Conservation (phyloP, 2,329 filamentous ascomycete species). For the Ophiocordyceps camponoti-floridani region DNA sequence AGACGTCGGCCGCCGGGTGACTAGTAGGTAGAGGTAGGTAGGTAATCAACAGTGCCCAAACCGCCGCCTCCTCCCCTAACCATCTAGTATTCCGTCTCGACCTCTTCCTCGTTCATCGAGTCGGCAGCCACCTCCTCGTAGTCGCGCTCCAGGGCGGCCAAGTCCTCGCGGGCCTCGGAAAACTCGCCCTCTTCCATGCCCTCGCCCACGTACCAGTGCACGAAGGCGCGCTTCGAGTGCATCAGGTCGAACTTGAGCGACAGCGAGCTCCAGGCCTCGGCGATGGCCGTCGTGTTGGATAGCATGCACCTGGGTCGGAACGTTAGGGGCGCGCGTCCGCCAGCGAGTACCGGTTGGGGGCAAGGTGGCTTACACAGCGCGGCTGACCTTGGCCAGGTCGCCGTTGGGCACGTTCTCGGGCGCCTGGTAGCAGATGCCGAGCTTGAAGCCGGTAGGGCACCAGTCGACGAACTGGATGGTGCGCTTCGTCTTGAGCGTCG, state of each 20-base stretch:
- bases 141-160: slow-evolving; percentile 93
- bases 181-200: slow-evolving; percentile 99
- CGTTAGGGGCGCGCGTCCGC: slow-evolving; percentile 6
- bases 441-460: slow-evolving; percentile 99
- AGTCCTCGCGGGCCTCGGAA: slow-evolving; percentile 95
- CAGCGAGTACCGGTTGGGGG: too few relatives aligned
- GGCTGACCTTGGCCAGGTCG: slow-evolving; percentile 93
- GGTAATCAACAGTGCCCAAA: slow-evolving; percentile 5
- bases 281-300: slow-evolving; percentile 95
- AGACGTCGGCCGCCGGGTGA: slow-evolving; percentile 3
- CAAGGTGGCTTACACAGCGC: slow-evolving; percentile 63
- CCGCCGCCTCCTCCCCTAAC: slow-evolving; percentile 3
- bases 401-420: slow-evolving; percentile 92
- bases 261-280: slow-evolving; percentile 92
- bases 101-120: slow-evolving; percentile 73
- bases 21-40: slow-evolving; percentile 9
- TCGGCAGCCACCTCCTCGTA: slow-evolving; percentile 98
- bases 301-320: slow-evolving; percentile 74
- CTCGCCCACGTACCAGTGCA: slow-evolving; percentile 99
- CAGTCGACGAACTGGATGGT: slow-evolving; percentile 99
- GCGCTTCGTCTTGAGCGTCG: slow-evolving; percentile 96
- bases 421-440: slow-evolving; percentile 99
- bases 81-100: slow-evolving; percentile 78
- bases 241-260: slow-evolving; percentile 99
- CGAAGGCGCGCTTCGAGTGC: slow-evolving; percentile 99